These are phyloP conservation scores for Phylloboletellus chloephorus DNA, from an alignment of 1,284 basidiomycete species.

Conservation along the genomic window DNA sequence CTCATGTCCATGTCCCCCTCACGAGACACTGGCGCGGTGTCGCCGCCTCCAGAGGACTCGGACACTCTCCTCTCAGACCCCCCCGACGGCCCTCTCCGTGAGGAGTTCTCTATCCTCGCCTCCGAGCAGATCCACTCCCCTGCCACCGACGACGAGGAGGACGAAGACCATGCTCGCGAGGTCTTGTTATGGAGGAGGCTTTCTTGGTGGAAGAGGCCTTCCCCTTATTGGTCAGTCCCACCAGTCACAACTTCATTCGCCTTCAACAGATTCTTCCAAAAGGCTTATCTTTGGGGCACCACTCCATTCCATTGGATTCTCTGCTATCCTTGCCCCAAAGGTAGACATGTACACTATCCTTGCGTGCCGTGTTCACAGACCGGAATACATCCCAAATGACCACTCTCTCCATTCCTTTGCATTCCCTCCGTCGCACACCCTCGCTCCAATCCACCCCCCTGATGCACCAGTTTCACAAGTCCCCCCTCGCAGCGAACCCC, in stretches of 20 bases:
- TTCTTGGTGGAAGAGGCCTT: conserved; percentile 68
- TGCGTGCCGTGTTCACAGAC: conserved; percentile 49
- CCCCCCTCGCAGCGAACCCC: background rate
- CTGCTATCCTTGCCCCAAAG: conserved; percentile 56
- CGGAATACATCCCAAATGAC: conserved; percentile 38
- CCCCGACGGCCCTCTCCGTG: conserved; percentile 34
- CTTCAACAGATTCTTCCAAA: conserved; percentile 1
- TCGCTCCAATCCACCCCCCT: background rate
- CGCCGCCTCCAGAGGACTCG: conserved; percentile 9
- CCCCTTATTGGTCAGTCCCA: conserved; percentile 56
- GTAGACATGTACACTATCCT: conserved; percentile 60
- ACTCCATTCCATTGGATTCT: conserved; percentile 47
- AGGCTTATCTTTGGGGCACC: conserved; percentile 58
- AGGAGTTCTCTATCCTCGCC: conserved; percentile 34
- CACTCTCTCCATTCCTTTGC: background rate
- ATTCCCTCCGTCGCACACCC: background rate
- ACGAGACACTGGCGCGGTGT: background rate
- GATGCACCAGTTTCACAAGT: background rate
- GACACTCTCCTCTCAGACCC: conserved; percentile 35
- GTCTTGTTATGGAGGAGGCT: conserved; percentile 27
- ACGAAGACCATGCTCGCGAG: conserved; percentile 28
- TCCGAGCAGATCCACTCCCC: conserved; percentile 14
- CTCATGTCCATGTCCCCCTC: conserved; percentile 12
- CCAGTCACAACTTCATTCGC: background rate
- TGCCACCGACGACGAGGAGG: conserved; percentile 22